Conservation (phyloP, 1,284 basidiomycete genomes). For the Ganoderma multipileum region DNA sequence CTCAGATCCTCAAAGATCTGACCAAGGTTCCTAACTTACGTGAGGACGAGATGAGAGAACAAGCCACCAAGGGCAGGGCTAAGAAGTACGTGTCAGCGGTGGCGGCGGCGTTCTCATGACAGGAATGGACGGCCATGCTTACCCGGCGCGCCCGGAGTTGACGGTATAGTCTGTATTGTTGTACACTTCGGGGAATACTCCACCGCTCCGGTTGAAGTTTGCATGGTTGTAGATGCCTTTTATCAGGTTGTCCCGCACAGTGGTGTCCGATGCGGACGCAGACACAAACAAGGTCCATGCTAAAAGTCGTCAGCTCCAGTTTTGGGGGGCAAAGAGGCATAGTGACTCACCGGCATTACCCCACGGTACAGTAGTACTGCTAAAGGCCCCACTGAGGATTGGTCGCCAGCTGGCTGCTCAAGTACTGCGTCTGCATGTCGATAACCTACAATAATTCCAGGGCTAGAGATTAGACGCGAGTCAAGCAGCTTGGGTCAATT, state of each 20-base stretch:
- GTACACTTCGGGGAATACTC: slow-evolving; percentile 33
- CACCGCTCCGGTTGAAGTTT: slow-evolving; percentile 31
- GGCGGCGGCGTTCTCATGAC: too few species aligned
- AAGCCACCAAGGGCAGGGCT: slow-evolving; percentile 34
- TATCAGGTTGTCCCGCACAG: slow-evolving; percentile 33
- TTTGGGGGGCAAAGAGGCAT: background rate
- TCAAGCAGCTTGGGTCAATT: background rate
- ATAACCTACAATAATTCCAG: slow-evolving; percentile 13
- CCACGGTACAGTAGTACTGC: slow-evolving; percentile 19
- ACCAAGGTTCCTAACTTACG: slow-evolving; percentile 17
- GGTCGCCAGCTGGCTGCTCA: slow-evolving; percentile 12
- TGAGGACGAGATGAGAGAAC: slow-evolving; percentile 33
- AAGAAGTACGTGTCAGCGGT: background rate
- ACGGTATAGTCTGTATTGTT: slow-evolving; percentile 19
- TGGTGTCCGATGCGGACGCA: slow-evolving; percentile 28
- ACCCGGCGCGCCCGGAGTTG: slow-evolving; percentile 29
- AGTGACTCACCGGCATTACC: slow-evolving; percentile 23
- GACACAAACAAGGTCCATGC: slow-evolving; percentile 38
- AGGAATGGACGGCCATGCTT: background rate
- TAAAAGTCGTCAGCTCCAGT: slow-evolving; percentile 2
- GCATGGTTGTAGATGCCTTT: slow-evolving; percentile 31
- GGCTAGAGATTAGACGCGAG: background rate
- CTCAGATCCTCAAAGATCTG: background rate
- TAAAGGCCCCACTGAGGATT: slow-evolving; percentile 26
- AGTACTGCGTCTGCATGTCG: slow-evolving; percentile 18